Base-by-base conservation (phyloP, 768 basidiomycete species). In the Amylocystis lapponica region DNA sequence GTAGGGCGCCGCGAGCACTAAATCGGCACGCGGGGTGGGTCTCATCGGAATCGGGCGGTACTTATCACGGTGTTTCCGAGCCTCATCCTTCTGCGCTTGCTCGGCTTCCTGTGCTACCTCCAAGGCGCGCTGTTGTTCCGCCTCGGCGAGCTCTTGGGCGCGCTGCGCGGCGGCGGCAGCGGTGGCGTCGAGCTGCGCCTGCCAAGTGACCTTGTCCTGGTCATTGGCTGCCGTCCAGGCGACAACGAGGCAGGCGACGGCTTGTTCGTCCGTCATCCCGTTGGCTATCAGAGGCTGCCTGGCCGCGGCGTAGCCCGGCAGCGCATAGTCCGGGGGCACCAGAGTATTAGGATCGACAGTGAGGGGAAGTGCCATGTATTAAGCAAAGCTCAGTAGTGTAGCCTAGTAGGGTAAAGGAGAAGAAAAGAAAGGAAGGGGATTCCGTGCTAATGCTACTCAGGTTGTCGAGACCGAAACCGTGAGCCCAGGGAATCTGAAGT, bases 291-390 rank as follows among this genome's bases (percentile, higher is more conserved):
- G 17, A 21, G 35, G 10, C 23, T 36, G 35, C 14, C 35, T 36
- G 11, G 8, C 23, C 23, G 11, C 11, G 6, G 35, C 20, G 17
- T 36, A 14, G 17, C 9, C 17, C 14, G 6, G 19, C 5, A 22
- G 20, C 8, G 35, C 20, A 17, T 12, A 39, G 22, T 39, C 38
- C 4, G 38, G 38, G 11, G 27, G 22, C 16, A 26, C n/a, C 16
- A 39, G 38, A 12, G 38, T 39, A 17, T 39, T 39, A 5, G 38
- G 38, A 22, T 39, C 38, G n/a, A 39, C 21, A 4, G 23, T 16
- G 11, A 39, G 21, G 21, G 12, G 19, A 7, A 14, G 19, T 21
- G 23, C 23, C 16, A 17, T 33, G 5, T 13, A 33, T 33, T 33
- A 33, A 4, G 5, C 19, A 6, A 17, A 14, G 13, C 31, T 33